Evolutionary conservation across 768 basidiomycete genomes (phyloP), one percentile per base, ranked within the genome.

Genomic region (Mycena maculata): DNA sequence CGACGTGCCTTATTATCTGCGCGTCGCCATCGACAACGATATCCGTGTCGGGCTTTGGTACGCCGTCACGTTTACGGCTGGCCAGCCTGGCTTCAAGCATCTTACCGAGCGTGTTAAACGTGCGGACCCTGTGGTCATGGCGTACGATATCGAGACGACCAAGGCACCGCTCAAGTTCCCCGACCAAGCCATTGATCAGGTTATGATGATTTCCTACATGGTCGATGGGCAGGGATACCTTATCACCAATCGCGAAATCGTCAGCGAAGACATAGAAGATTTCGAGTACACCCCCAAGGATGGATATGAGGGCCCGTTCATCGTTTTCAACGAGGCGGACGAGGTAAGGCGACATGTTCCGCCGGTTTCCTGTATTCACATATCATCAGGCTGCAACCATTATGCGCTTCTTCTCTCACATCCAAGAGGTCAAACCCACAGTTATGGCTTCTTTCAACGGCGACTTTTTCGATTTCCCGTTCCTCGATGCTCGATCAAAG

Each of bases 141-240:
- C 98, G 0, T 99, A 85, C 77, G 98, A 99, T 89, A 99, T 99
- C 75, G 98, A 99, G 79, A 96, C 95, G 20, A 97, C 96, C 2
- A 99, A 99, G 81, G 92, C 94, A n/a, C 97, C 98, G n/a, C 88
- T 99, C 73, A 99, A 99, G 79, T 99, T 99, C 76, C 97, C 98
- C 1, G 98, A 99, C 81, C 92, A 96, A 72, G 87, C 89, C 9
- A 91, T 94, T 27, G 98, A 99, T 82, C 96, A 98, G 76, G 95
- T 99, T 73, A 99, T 99, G 97, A 99, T 99, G 98, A 99, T 99
- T 69, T 99, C 98, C 47, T 99, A 99, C 80, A 99, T 99, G 96
- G 84, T 99, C 20, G 98, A 99, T 76, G 97, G 96, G 0, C 94
- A 96, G 77, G 98, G 98, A 0, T 99, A 93, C 76, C 87, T 99